These are phyloP conservation scores for Phalaenopsis equestris DNA, from an alignment of 106 monocot species.

Conservation along the genomic window DNA sequence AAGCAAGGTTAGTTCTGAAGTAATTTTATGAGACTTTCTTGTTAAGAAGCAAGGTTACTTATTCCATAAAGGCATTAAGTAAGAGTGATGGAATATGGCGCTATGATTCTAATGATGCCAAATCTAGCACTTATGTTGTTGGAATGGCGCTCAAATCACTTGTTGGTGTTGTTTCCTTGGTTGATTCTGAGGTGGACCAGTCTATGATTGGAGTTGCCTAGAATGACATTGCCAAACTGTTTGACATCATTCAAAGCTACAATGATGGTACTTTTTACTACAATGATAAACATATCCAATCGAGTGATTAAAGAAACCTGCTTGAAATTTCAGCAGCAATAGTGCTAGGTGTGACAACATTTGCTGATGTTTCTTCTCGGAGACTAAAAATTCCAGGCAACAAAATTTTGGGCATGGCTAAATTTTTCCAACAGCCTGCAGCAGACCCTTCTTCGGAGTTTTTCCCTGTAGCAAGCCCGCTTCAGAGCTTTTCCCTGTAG, in stretches of 20 bases:
- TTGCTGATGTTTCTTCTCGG: conserved; percentile 59
- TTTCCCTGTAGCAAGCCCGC: too few species aligned
- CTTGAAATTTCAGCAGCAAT: conserved; percentile 65
- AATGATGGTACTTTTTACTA: conserved; percentile 84
- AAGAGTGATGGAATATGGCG: too few species aligned
- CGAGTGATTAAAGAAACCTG: conserved; percentile 63
- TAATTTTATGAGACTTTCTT: too few species aligned
- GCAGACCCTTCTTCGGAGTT: too few species aligned
- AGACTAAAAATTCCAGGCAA: conserved; percentile 66
- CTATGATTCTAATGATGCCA: too few species aligned
- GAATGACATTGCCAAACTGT: conserved; percentile 48
- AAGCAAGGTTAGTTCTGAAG: too few species aligned
- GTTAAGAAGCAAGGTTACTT: too few species aligned
- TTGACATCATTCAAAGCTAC: conserved; percentile 46
- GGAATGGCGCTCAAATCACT: conserved; percentile 90
- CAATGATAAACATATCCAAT: conserved; percentile 74
- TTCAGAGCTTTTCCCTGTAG: too few species aligned
- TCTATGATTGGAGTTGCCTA: conserved; percentile 58
- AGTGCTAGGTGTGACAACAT: conserved; percentile 57
- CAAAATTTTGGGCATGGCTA: conserved; percentile 83
- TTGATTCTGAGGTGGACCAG: conserved; percentile 62
- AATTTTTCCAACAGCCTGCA: conserved; percentile 31
- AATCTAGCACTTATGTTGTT: conserved; percentile 6
- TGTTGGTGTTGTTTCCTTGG: conserved; percentile 69
- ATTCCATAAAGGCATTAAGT: too few species aligned